A percentile compares a stretch with the other conserved stretches of the same genome.
phyloP scores from a whole-genome alignment of 2,329 filamentous ascomycete species.

The Aspergillus sp. region DNA sequence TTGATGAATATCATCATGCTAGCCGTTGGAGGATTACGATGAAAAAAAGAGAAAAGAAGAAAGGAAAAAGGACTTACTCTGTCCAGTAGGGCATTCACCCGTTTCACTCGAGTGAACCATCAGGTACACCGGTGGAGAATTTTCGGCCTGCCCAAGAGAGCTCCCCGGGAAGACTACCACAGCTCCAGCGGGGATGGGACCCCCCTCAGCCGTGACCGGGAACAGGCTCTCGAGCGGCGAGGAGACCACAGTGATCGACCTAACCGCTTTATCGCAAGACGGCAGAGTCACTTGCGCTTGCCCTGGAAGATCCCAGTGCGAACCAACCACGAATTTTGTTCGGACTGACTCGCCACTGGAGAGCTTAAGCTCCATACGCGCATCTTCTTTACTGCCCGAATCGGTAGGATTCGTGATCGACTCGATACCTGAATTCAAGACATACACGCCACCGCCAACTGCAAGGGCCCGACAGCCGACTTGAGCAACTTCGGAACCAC shows the following conservation, averaged over 20 bases:
- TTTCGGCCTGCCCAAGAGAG: conserved; percentile 20
- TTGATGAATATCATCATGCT: conserved; percentile 73
- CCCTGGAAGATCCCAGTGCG: conserved; percentile 29
- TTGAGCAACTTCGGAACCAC: conserved; percentile 79
- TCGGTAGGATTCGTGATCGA: conserved; percentile 13
- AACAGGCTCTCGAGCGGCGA: conserved; percentile 61
- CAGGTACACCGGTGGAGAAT: conserved; percentile 47
- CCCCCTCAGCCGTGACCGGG: conserved; percentile 61
- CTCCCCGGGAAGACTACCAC: conserved; percentile 34
- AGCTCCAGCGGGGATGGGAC: conserved; percentile 63
- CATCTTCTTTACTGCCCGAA: conserved; percentile 9
- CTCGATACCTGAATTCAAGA: conserved; percentile 64
- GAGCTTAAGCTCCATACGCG: conserved; percentile 23
- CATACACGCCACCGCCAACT: conserved; percentile 85
- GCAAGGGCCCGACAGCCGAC: conserved; percentile 84
- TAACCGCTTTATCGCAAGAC: conserved; percentile 41
- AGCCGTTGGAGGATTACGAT: conserved; percentile 18
- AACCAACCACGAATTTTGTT: conserved; percentile 31
- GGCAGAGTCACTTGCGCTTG: conserved; percentile 7
- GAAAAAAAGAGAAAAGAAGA: too few species aligned
- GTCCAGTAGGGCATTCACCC: conserved; percentile 77
- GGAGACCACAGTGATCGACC: conserved; percentile 61
- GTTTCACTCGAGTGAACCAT: conserved; percentile 80
- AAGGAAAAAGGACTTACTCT: conserved; percentile 62
- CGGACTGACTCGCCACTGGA: conserved; percentile 30